phyloP scores from a whole-genome alignment of 306 rosid genomes.

The Ammopiptanthus mongolicus region DNA sequence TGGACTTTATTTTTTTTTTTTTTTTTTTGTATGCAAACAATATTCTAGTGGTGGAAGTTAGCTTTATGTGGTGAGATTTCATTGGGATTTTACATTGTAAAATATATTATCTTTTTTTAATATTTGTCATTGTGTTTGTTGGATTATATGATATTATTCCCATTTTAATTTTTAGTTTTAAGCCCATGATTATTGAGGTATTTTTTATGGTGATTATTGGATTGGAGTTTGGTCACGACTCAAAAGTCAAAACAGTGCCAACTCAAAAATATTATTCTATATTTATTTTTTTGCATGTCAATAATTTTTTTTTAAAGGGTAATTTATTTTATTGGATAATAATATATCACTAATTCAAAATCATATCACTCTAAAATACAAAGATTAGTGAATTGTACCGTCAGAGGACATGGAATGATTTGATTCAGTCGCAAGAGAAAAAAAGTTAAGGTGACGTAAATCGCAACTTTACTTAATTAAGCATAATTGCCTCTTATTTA shows the following conservation, averaged over 20 bases:
- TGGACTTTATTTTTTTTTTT: too few species aligned
- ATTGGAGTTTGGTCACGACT: too few species aligned
- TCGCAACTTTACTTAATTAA: background rate
- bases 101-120: background rate
- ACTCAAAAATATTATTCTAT: background rate
- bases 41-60: background rate
- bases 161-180: background rate
- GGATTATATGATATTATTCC: background rate
- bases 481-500: background rate
- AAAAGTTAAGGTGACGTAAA: background rate
- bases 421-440: background rate
- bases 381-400: background rate
- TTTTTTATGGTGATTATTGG: background rate
- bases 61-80: background rate
- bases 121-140: background rate
- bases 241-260: too few species aligned
- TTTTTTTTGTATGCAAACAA: background rate
- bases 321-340: too few species aligned
- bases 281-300: background rate
- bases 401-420: background rate
- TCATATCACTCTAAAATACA: background rate
- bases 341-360: background rate
- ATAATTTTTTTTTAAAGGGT: too few species aligned
- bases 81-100: constrained; percentile 5
- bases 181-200: background rate